Percentiles rank a stretch among this genome's conserved stretches.
These are phyloP conservation scores for Fusarium begoniae DNA, from an alignment of 2,329 filamentous ascomycete genomes.

Conservation along the genomic window DNA sequence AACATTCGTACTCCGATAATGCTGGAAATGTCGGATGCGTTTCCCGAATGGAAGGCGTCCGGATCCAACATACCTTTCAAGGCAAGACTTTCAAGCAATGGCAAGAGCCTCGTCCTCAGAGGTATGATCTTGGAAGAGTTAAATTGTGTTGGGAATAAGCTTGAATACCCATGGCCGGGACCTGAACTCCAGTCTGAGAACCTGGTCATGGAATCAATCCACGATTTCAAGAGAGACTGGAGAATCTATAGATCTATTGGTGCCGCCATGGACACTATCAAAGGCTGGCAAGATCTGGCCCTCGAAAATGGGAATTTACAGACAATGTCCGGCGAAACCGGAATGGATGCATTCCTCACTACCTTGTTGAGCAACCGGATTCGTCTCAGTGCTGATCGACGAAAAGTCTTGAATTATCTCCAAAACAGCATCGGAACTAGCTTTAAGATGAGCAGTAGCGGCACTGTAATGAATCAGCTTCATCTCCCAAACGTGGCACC, in stretches of 20 bases:
- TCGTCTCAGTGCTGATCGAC: neutral
- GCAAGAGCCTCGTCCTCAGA: neutral
- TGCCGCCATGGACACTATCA: rapidly evolving
- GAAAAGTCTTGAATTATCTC: neutral
- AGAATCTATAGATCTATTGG: neutral
- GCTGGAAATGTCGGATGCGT: neutral
- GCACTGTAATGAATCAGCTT: neutral
- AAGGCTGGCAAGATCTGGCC: neutral
- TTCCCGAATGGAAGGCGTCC: neutral
- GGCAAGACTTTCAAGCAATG: neutral
- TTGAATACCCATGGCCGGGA: neutral
- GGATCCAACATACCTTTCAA: neutral
- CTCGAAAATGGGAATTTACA: rapidly evolving
- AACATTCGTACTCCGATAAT: neutral
- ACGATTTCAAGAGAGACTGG: neutral
- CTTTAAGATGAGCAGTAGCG: neutral
- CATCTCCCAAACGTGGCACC: rapidly evolving
- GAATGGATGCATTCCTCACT: neutral
- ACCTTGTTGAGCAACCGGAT: rapidly evolving
- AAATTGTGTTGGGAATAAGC: rapidly evolving
- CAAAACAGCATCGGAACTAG: rapidly evolving
- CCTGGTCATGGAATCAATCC: rapidly evolving
- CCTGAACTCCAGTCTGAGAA: neutral
- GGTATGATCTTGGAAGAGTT: neutral
- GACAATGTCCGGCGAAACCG: rapidly evolving